phyloP scores from a whole-genome alignment of 2,329 filamentous ascomycete genomes.

The Penicillium crustosum region DNA sequence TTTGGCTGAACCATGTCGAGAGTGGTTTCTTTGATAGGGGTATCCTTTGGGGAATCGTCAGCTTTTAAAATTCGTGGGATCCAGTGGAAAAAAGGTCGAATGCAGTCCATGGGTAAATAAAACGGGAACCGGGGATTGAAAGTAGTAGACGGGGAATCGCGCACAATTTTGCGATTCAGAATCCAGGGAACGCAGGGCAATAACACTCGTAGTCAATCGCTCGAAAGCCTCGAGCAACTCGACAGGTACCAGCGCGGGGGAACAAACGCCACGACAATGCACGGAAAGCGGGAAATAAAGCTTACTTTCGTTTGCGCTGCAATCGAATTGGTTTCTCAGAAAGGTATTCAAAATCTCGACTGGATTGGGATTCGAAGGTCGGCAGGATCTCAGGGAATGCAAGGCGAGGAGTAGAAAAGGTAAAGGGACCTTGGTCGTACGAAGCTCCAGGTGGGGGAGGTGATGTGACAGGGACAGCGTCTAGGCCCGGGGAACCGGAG shows the following conservation, averaged over 20 bases:
- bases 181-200: background rate
- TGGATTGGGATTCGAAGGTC: background rate
- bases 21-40: conserved; percentile 10
- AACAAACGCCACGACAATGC: background rate
- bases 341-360: background rate
- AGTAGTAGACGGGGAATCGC: background rate
- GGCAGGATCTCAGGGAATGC: background rate
- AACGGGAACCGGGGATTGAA: background rate
- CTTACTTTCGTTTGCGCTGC: conserved; percentile 21
- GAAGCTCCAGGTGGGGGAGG: background rate
- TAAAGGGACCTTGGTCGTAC: background rate
- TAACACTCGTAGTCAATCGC: background rate
- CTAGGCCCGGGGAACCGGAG: background rate
- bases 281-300: conserved; percentile 4
- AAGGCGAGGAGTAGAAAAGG: background rate
- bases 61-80: conserved; percentile 8
- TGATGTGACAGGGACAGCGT: conserved; percentile 5
- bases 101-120: conserved; percentile 9
- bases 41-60: conserved; percentile 10
- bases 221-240: background rate
- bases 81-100: conserved; percentile 5
- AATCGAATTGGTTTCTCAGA: conserved; percentile 2
- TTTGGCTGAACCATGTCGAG: conserved; percentile 48
- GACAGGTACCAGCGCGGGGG: background rate
- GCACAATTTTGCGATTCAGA: background rate